Base-by-base conservation (phyloP, 2,329 filamentous ascomycete genomes). In the Talaromyces sp. region DNA sequence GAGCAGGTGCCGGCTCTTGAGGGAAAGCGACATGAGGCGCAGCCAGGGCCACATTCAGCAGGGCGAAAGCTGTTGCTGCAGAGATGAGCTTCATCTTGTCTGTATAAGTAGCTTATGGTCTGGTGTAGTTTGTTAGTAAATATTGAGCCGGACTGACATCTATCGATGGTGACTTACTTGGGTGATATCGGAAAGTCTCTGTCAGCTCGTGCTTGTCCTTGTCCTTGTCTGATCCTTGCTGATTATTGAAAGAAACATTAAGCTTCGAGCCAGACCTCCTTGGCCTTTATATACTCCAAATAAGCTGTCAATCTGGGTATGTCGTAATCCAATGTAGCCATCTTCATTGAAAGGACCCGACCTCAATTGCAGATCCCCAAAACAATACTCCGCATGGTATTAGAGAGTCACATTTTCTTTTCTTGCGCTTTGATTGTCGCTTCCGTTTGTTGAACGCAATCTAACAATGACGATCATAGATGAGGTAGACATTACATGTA, bases 11-110 rank as follows among this genome's bases (percentile, higher is more conserved):
- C 0, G 5, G 16, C 10, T 35, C 22, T n/a, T 13, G 3, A 10
- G 59, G 13, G 14, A 50, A 24, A n/a, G 50, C 52, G 10, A 43
- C 52, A 27, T 58, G 45, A 19, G 64, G 64, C 45, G 60, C 50
- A 57, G 64, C 60, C 14, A 66, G 7, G 10, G 60, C 64, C 50
- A 24, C 50, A 19, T 57, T 62, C 50, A 62, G 22, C 33, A 66
- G 27, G 39, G 54, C 54, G 7, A 63, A 56, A 31, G 54, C 60
- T 41, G 64, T 45, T 62, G 31, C 64, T 24, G 60, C 54, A 63
- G 64, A 66, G 47, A 57, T 60, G 47, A 66, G 60, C 47, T 63
- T 66, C 64, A 66, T 66, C 9, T 62, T 65, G 39, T 22, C 11
- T 27, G 45, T 39, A 56, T 52, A n/a, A 13, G n/a, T 61, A 31